A percentile compares a stretch with the other conserved stretches of the same genome.
Evolutionary conservation across 441 rosid species (phyloP).

Genomic region (Pelargonium myrrhifolium): DNA sequence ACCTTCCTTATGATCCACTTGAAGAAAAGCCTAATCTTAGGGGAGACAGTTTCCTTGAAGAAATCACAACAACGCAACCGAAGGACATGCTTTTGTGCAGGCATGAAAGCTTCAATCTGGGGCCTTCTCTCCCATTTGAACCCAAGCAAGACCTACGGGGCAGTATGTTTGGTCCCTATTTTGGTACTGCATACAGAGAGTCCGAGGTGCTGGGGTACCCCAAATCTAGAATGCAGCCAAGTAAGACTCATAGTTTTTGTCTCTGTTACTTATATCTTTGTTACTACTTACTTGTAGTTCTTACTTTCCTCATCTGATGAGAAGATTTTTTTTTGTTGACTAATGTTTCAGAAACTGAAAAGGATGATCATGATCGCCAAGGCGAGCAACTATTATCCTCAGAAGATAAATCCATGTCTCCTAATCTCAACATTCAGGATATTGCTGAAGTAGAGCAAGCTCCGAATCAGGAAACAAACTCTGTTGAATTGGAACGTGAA

Average conservation of each 20-base stretch:
- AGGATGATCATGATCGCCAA: slow-evolving; percentile 19
- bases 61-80: slow-evolving; percentile 35
- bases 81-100: slow-evolving; percentile 53
- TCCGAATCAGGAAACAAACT: slow-evolving; percentile 11
- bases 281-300: not conserved
- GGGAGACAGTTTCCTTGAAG: slow-evolving; percentile 60
- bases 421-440: slow-evolving; percentile 23
- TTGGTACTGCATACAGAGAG: not conserved
- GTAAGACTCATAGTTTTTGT: slow-evolving; percentile 19
- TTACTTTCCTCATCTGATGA: not conserved
- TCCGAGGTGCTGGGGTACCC: not conserved
- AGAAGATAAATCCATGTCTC: slow-evolving; percentile 18
- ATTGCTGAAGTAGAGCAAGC: slow-evolving; percentile 23
- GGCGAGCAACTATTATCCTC: slow-evolving; percentile 1
- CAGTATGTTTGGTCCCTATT: not conserved
- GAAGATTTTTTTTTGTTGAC: not conserved
- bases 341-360: not conserved
- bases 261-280: not conserved
- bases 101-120: slow-evolving; percentile 71
- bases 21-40: slow-evolving; percentile 80
- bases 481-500: slow-evolving; percentile 13
- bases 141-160: slow-evolving; percentile 12
- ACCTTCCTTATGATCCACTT: slow-evolving; percentile 69
- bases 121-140: slow-evolving; percentile 35
- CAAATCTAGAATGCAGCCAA: slow-evolving; percentile 19